Evolutionary conservation across 306 rosid species (phyloP).

Genomic region (Ziziphus jujuba): DNA sequence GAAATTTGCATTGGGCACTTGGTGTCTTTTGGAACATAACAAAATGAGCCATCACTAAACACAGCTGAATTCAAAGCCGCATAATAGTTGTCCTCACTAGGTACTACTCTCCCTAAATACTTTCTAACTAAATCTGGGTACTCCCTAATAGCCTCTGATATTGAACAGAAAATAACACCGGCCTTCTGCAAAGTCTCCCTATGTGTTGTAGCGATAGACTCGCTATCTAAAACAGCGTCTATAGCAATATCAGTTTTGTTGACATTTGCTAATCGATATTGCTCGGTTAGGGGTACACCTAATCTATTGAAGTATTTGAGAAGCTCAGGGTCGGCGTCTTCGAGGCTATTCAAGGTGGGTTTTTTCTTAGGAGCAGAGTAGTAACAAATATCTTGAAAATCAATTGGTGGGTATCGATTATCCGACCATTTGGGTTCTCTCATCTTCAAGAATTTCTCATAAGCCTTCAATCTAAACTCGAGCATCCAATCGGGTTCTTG

Average conservation of each 20-base stretch:
- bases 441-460: constrained; percentile 61
- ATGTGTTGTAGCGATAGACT: constrained; percentile 87
- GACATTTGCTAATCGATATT: constrained; percentile 77
- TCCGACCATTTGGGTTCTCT: constrained; percentile 83
- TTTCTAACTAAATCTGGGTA: constrained; percentile 69
- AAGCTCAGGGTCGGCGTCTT: constrained; percentile 85
- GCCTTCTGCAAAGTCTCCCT: constrained; percentile 72
- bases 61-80: constrained; percentile 85
- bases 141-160: constrained; percentile 83
- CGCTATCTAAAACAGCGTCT: constrained; percentile 85
- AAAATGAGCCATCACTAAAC: constrained; percentile 88
- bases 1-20: constrained; percentile 94
- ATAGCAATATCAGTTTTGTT: constrained; percentile 35
- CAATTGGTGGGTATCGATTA: constrained; percentile 53
- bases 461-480: constrained; percentile 68
- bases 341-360: constrained; percentile 51
- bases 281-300: constrained; percentile 77
- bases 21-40: constrained; percentile 71
- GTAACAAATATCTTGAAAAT: constrained; percentile 75
- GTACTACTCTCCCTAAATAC: constrained; percentile 76
- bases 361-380: constrained; percentile 86
- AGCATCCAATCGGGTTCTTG: constrained; percentile 93
- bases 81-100: constrained; percentile 75
- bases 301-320: constrained; percentile 70
- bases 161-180: constrained; percentile 85